Evolutionary conservation across 2,329 filamentous ascomycete species (phyloP), one percentile per base, ranked within the genome.

Genomic region (Triangularia verruculosa): DNA sequence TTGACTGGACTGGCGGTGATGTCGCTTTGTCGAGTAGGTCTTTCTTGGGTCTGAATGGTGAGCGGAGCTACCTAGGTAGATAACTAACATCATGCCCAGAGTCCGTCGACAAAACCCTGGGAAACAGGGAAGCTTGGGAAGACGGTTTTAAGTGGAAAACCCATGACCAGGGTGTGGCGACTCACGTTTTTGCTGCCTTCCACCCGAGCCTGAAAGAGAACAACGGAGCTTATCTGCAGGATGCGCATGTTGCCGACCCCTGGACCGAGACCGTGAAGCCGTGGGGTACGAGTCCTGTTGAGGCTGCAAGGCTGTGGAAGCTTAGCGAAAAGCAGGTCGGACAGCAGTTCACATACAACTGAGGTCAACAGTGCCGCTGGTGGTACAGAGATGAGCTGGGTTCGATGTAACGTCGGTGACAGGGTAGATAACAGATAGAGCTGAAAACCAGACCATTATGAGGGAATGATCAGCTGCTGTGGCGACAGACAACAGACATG

Each of bases 291-390:
- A 67, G 67, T 52, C 34, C 63, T 2, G 27, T 67, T 1, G 70
- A 72, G 34, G 79, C 80, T 0, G 76, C 78, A 63, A 78, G 69
- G 70, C 69, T 82, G 39, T 83, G 80, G 81, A 73, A 73, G 52
- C 52, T 81, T 55, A 81, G 77, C n/a, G 78, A 81, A 72, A 70
- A 78, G 66, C 67, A 82, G 57, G 79, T 82, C n/a, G 74, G 72
- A 0, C 72, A 80, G 61, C 71, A 75, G 61, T 80, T 80, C 66
- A 15, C 25, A 39, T 64, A 68, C 39, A 47, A 47, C n/a, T 47
- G 39, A 47, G 15, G 4, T 2, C 34, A 43, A 17, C 34, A 43
- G 34, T n/a, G n/a, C n/a, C n/a, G n/a, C n/a, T n/a, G n/a, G n/a
- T n/a, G n/a, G n/a, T n/a, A n/a, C n/a, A n/a, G 39, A 47, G 39